These are phyloP conservation scores for Batkoa obscura DNA, from an alignment of 371 early-diverging fungal genomes.

Conservation along the genomic window DNA sequence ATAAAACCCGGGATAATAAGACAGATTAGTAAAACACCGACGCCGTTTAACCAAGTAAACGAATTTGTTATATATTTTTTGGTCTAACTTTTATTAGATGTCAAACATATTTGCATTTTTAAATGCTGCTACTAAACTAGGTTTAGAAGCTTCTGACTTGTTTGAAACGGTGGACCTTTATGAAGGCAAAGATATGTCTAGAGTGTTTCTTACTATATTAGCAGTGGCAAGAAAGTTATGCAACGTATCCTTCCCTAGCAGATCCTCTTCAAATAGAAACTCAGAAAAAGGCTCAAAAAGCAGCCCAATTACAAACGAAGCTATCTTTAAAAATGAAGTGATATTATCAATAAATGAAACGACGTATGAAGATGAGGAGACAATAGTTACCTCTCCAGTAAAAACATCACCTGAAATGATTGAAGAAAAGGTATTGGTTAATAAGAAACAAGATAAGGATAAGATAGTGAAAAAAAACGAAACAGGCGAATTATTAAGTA, in stretches of 20 bases:
- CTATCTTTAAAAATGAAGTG: not conserved
- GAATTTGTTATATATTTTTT: slow-evolving; percentile 1
- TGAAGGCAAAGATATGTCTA: slow-evolving; percentile 69
- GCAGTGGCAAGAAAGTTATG: not conserved
- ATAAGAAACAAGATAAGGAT: too few species aligned
- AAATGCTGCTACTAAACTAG: slow-evolving; percentile 35
- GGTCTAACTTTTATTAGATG: slow-evolving; percentile 27
- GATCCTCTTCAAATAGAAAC: not conserved
- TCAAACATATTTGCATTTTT: slow-evolving; percentile 55
- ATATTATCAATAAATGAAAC: not conserved
- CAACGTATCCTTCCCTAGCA: not conserved
- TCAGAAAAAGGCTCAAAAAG: not conserved
- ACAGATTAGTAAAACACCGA: slow-evolving; percentile 37
- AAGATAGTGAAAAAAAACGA: too few species aligned
- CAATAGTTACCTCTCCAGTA: too few species aligned
- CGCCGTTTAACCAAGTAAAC: slow-evolving; percentile 53
- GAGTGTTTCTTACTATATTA: slow-evolving; percentile 22
- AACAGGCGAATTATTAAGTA: too few species aligned
- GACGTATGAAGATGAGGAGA: too few species aligned
- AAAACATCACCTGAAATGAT: too few species aligned
- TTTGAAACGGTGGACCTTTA: slow-evolving; percentile 86
- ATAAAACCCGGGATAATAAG: slow-evolving; percentile 49
- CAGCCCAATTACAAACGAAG: not conserved
- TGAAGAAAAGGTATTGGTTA: too few species aligned
- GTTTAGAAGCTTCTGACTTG: slow-evolving; percentile 49